phyloP scores from a whole-genome alignment of 768 basidiomycete species.

The Macrocybe gigantea region DNA sequence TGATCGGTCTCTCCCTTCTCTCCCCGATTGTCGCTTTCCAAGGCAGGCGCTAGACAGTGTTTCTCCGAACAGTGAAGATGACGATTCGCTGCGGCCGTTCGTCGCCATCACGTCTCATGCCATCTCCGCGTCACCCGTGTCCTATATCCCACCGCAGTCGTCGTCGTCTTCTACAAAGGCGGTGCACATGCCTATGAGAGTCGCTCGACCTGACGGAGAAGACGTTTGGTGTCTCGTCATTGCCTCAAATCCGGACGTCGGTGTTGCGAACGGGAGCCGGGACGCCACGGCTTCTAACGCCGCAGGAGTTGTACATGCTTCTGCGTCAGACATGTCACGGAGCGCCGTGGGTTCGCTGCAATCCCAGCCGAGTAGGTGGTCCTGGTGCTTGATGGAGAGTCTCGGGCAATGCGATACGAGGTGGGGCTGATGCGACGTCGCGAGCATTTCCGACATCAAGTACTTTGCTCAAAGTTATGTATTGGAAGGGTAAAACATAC shows the following conservation, averaged over 20 bases:
- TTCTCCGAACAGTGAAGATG: background rate
- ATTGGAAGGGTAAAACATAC: too few species aligned
- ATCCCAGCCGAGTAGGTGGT: slow-evolving; percentile 25
- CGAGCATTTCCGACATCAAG: background rate
- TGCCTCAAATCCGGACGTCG: slow-evolving; percentile 11
- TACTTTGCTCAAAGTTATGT: background rate
- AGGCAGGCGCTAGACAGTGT: background rate
- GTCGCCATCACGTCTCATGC: slow-evolving; percentile 40
- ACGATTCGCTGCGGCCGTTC: slow-evolving; percentile 23
- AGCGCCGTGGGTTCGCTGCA: too few species aligned
- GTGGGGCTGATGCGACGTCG: slow-evolving; percentile 14
- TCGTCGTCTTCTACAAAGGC: slow-evolving; percentile 6
- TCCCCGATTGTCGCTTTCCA: background rate
- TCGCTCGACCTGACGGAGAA: slow-evolving; percentile 44
- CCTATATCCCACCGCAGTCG: slow-evolving; percentile 34
- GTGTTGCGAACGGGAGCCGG: background rate
- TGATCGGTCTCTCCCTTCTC: background rate
- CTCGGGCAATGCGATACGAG: slow-evolving; percentile 23
- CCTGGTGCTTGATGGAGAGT: slow-evolving; percentile 13
- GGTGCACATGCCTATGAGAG: slow-evolving; percentile 25
- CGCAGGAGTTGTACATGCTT: too few species aligned
- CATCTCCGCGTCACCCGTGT: slow-evolving; percentile 40
- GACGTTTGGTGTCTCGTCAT: slow-evolving; percentile 46
- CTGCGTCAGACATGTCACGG: too few species aligned
- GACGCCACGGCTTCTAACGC: too few species aligned